These are phyloP conservation scores for Coemansia sp. DNA, from an alignment of 192 early-diverging fungal species.

Conservation along the genomic window DNA sequence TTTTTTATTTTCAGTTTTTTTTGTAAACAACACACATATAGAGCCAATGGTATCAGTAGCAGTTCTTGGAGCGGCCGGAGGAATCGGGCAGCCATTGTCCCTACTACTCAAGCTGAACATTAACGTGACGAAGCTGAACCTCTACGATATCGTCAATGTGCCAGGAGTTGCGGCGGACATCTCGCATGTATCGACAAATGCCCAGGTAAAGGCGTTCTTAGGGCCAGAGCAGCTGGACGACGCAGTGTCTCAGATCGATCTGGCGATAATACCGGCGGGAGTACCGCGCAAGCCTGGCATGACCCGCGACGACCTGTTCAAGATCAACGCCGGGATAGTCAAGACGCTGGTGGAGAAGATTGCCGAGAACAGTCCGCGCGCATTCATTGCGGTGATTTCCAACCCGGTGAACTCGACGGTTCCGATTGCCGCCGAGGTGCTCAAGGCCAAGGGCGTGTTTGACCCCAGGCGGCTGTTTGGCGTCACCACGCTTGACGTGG, in stretches of 20 bases:
- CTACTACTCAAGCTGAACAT: conserved; percentile 89
- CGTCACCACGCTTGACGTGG: conserved; percentile 92
- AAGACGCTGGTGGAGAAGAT: conserved; percentile 74
- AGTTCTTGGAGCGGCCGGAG: conserved; percentile 77
- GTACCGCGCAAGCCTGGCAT: conserved; percentile 98
- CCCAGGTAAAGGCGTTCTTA: conserved; percentile 71
- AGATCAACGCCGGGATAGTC: conserved; percentile 96
- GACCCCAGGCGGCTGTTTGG: conserved; percentile 88
- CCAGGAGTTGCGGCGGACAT: conserved; percentile 96
- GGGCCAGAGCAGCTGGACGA: conserved; percentile 63
- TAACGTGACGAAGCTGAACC: conserved; percentile 78
- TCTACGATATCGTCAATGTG: conserved; percentile 97
- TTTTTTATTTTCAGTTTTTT: not conserved
- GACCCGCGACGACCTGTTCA: conserved; percentile 98
- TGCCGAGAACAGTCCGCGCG: conserved; percentile 80
- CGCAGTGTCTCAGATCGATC: conserved; percentile 64
- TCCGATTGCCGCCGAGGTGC: conserved; percentile 90
- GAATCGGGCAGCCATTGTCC: conserved; percentile 96
- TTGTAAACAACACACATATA: not conserved
- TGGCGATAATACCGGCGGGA: conserved; percentile 93
- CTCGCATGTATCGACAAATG: conserved; percentile 83
- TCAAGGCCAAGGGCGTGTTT: conserved; percentile 87
- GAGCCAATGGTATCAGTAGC: conserved; percentile 12
- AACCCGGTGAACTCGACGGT: conserved; percentile 99
- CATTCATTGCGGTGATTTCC: conserved; percentile 82